These are phyloP conservation scores for Candida michaelii DNA, from an alignment of 805 yeast species.

Conservation along the genomic window DNA sequence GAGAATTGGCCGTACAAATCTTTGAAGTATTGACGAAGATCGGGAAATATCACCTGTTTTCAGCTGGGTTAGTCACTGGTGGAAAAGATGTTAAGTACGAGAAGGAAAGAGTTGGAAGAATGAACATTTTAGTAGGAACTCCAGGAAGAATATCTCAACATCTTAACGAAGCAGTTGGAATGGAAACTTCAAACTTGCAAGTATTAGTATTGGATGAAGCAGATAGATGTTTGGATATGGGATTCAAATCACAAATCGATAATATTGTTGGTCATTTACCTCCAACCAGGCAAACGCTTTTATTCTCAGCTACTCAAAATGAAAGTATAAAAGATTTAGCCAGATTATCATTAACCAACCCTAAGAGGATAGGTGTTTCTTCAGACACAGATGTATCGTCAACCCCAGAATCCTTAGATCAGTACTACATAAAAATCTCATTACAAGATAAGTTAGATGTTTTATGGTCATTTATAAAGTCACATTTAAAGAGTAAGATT, in stretches of 20 bases:
- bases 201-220: constrained; percentile 87
- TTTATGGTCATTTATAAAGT: constrained; percentile 80
- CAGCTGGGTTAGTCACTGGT: constrained; percentile 91
- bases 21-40: constrained; percentile 84
- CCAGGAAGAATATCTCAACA: constrained; percentile 92
- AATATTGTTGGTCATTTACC: constrained; percentile 78
- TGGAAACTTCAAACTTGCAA: constrained; percentile 73
- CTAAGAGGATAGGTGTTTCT: constrained; percentile 46
- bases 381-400: constrained; percentile 51
- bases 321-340: constrained; percentile 82
- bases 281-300: constrained; percentile 74
- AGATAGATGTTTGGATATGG: constrained; percentile 91
- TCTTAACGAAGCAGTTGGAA: constrained; percentile 82
- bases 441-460: constrained; percentile 82
- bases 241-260: constrained; percentile 80
- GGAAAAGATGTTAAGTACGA: constrained; percentile 87
- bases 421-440: constrained; percentile 70
- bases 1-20: constrained; percentile 88
- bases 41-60: constrained; percentile 70
- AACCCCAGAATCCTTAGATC: constrained; percentile 85
- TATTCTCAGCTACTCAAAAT: constrained; percentile 89
- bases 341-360: constrained; percentile 66
- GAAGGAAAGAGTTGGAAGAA: constrained; percentile 71
- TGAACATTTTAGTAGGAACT: constrained; percentile 85
- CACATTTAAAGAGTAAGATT: constrained; percentile 78